Evolutionary conservation across 257 asterid genomes (phyloP), one percentile per base, ranked within the genome.

Genomic region (Petunia secreta): DNA sequence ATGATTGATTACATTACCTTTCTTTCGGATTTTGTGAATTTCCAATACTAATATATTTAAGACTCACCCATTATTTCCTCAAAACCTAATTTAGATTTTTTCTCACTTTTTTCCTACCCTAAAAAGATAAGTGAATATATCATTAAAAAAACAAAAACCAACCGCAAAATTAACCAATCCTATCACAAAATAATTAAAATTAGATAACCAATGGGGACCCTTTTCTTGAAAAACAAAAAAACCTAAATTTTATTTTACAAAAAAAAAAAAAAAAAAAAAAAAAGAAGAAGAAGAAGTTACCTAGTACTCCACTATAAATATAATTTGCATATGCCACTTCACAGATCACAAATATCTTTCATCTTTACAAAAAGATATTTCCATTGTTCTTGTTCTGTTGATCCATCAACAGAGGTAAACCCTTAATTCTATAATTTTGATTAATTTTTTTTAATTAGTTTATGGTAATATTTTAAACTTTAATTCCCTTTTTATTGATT

Each of bases 401-500:
- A 50, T 73, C 63, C 81, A 63, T 36, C 75, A 62, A 62, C 60
- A 38, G 44, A 50, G 82, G 75, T 64, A 79, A 58, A 52, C 16
- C 54, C 37, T 16, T 15, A 8, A 38, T 67, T 14, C 50, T 52
- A 2, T 58, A 38, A 37, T 79, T 64, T 71, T 67, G n/a, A 64
- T 44, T 48, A 46, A n/a, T 58, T 8, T 15, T 25, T 36, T 67
- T 25, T 8, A 50, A 79, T 75, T 39, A 77, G 0, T 82, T 74
- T 69, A 57, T 67, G 55, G 25, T 55, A 62, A 11, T 79, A 39
- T 69, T 41, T 67, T 15, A 4, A n/a, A 63, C 34, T 38, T 37
- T 79, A 3, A 64, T 64, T 76, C 52, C 65, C 50, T 39, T 63
- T 67, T 77, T 8, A 68, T 39, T 83, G 83, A 25, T 52, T 84